These are phyloP conservation scores for Canna indica DNA, from an alignment of 176 grass and related monocot genomes.

Conservation along the genomic window DNA sequence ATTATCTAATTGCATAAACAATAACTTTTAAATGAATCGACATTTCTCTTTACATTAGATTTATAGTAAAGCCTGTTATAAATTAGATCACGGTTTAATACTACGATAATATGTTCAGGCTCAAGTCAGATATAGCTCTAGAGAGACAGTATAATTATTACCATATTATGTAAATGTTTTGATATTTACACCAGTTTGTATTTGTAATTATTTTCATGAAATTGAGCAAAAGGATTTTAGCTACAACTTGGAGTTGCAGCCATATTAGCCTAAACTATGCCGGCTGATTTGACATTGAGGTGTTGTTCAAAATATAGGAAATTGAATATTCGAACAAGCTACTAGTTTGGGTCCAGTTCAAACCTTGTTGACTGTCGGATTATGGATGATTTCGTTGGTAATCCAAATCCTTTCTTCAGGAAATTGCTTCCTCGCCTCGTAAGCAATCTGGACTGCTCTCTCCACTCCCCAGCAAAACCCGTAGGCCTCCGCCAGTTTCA, in stretches of 20 bases:
- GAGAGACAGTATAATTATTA: not conserved
- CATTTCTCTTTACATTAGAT: not conserved
- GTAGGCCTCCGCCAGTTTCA: slow-evolving; percentile 84
- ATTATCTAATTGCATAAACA: not conserved
- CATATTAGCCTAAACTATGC: no score
- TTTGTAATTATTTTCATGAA: not conserved
- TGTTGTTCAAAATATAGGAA: not conserved
- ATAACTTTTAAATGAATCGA: not conserved
- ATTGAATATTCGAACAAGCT: not conserved
- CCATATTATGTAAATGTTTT: not conserved
- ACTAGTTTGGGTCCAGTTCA: not conserved
- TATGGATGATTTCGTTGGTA: slow-evolving; percentile 99
- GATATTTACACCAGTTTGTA: not conserved
- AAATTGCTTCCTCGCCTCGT: slow-evolving; percentile 99
- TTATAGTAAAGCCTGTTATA: not conserved
- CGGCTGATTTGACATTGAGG: not conserved
- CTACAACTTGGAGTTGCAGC: not conserved
- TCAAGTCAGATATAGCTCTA: not conserved
- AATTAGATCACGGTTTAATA: no score
- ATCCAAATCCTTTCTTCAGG: slow-evolving; percentile 89
- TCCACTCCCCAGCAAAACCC: slow-evolving; percentile 99
- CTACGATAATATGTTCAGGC: not conserved
- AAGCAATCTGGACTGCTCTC: slow-evolving; percentile 95
- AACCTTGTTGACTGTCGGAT: slow-evolving; percentile 94
- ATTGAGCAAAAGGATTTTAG: not conserved